Evolutionary conservation across 345 rosid species (phyloP).

Genomic region (Conringia planisiliqua): DNA sequence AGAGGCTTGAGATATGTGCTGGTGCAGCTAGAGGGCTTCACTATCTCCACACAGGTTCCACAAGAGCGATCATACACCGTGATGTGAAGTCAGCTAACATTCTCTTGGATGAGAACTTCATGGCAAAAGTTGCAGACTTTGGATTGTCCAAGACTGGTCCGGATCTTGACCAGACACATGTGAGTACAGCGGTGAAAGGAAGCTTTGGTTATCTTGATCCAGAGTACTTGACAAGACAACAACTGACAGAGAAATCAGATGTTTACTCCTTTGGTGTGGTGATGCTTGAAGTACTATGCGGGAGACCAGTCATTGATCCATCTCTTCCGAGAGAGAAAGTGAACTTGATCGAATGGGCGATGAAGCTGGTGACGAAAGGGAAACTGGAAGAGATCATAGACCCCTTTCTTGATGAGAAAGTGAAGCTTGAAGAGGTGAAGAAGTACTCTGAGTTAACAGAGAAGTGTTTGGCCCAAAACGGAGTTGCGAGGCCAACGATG

Average conservation of each 20-base stretch:
- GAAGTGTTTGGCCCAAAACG: conserved; percentile 54
- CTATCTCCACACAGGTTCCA: conserved; percentile 69
- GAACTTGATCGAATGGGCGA: conserved; percentile 59
- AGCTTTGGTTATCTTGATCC: conserved; percentile 75
- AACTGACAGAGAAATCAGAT: conserved; percentile 55
- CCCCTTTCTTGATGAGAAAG: conserved; percentile 39
- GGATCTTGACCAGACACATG: conserved; percentile 62
- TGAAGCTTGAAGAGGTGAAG: conserved; percentile 46
- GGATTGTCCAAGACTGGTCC: conserved; percentile 73
- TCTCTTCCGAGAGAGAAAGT: conserved; percentile 51
- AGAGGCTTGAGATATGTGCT: conserved; percentile 63
- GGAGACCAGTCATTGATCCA: conserved; percentile 59
- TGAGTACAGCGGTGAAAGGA: conserved; percentile 73
- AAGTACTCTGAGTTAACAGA: conserved; percentile 54
- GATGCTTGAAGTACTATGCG: conserved; percentile 57
- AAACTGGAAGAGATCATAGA: conserved; percentile 47
- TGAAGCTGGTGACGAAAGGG: conserved; percentile 38
- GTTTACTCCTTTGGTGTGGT: conserved; percentile 77
- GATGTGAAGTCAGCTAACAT: conserved; percentile 77
- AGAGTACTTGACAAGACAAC: conserved; percentile 55
- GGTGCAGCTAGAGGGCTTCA: conserved; percentile 73
- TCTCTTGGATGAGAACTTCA: conserved; percentile 55
- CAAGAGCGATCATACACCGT: conserved; percentile 60
- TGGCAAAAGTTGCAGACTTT: conserved; percentile 77
- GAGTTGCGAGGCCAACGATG: conserved; percentile 55